Evolutionary conservation across 306 rosid species (phyloP), one percentile per base, ranked within the genome.

Genomic region (Heteromeles arbutifolia): DNA sequence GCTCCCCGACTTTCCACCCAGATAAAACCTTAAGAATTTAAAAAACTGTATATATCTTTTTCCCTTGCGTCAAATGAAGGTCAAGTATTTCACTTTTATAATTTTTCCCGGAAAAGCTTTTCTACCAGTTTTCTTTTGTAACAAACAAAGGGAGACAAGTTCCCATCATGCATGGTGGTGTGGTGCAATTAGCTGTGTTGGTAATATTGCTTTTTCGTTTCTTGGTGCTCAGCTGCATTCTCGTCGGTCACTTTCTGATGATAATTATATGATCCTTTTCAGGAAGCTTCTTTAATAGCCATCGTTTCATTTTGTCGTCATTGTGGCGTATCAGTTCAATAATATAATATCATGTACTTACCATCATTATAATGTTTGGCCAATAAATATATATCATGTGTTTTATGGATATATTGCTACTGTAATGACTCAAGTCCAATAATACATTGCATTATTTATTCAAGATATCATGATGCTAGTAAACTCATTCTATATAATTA

Each of bases 41-140:
- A 26, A 57, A 63, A 45, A 79, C 26, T 64, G 71, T 65, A 37
- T 37, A 0, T 37, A 81, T 75, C 1, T 14, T 37, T 72, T 66
- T 82, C 19, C 17, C 78, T 93, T 87, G 96, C 95, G 84, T 90
- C 84, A 66, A 78, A 87, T 76, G 83, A 83, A 91, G 84, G 94
- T 53, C 77, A 90, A 85, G 96, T 85, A 93, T 89, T 78, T 34
- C 81, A 75, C 79, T 78, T 85, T 78, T 70, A 39, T 29, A 77
- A 65, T 18, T 74, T 37, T 76, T 63, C 80, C 45, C 45, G 11
- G 73, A 69, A 79, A 69, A 48, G 18, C 43, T 57, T 37, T 24
- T 72, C 65, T n/a, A 28, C 61, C 69, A 21, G 50, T 62, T 32
- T 69, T 77, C 44, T 77, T 53, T 73, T 53, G 73, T 77, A 75